phyloP scores from a whole-genome alignment of 495 filamentous ascomycete species.

The Cercophora sp. region DNA sequence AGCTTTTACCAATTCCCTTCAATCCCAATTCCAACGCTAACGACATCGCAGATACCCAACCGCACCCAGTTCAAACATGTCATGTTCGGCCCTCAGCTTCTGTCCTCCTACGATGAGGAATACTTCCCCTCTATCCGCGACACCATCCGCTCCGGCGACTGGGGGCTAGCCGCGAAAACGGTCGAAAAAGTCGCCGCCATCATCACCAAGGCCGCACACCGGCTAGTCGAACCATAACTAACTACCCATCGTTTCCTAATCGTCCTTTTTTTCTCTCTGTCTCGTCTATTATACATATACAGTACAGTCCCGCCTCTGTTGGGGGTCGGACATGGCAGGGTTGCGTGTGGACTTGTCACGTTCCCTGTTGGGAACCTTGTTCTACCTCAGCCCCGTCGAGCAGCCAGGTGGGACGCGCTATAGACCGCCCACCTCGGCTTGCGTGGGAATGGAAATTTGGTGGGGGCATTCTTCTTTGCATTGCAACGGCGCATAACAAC shows the following conservation, averaged over 20 bases:
- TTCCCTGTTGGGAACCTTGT: background rate
- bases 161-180: slow-evolving; percentile 63
- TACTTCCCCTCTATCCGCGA: slow-evolving; percentile 86
- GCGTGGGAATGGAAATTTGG: too few species aligned
- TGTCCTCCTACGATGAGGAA: slow-evolving; percentile 69
- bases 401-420: too few species aligned
- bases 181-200: slow-evolving; percentile 68
- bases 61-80: slow-evolving; percentile 94
- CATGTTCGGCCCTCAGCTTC: slow-evolving; percentile 75
- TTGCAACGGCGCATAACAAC: slow-evolving; percentile 16
- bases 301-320: background rate
- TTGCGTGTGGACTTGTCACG: background rate
- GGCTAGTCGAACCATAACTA: slow-evolving; percentile 9
- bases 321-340: background rate
- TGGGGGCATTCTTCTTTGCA: slow-evolving; percentile 8
- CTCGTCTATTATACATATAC: background rate
- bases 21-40: background rate
- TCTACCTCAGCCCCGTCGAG: too few species aligned
- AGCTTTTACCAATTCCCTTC: slow-evolving; percentile 26
- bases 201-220: slow-evolving; percentile 57
- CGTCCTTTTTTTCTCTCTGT: slow-evolving; percentile 6
- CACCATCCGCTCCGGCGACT: slow-evolving; percentile 67
- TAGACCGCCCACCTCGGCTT: too few species aligned
- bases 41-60: slow-evolving; percentile 63
- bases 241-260: background rate